Conservation (phyloP, 2,329 filamentous ascomycete genomes). For the Cercospora sp. region DNA sequence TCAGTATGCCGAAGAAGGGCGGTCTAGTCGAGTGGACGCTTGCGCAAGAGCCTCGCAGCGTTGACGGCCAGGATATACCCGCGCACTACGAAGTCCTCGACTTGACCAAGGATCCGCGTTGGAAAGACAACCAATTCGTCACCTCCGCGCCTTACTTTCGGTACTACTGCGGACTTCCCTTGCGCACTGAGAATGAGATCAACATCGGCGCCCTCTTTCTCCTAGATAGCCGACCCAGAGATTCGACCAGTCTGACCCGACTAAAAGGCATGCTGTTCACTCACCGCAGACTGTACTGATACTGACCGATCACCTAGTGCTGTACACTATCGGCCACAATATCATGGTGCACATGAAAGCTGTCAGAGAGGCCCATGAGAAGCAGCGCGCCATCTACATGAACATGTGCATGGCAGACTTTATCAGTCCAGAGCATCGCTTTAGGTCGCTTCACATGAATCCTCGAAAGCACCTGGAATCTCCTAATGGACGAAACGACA, state of each 20-base stretch:
- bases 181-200: conserved; percentile 39
- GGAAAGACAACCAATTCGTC: conserved; percentile 37
- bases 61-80: conserved; percentile 34
- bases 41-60: conserved; percentile 32
- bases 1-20: conserved; percentile 62
- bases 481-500: not conserved
- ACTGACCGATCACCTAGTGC: conserved; percentile 19
- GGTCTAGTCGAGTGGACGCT: conserved; percentile 56
- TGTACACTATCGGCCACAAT: conserved; percentile 51
- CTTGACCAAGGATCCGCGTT: conserved; percentile 35
- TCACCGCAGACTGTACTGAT: not conserved
- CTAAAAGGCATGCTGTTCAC: conserved; percentile 17
- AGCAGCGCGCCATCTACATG: conserved; percentile 31
- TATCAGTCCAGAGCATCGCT: conserved; percentile 27
- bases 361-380: conserved; percentile 40
- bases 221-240: conserved; percentile 58
- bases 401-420: conserved; percentile 34
- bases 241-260: conserved; percentile 30
- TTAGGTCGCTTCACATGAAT: conserved; percentile 22
- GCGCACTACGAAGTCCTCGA: conserved; percentile 42
- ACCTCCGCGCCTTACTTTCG: conserved; percentile 35
- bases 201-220: conserved; percentile 61
- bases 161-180: conserved; percentile 40
- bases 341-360: conserved; percentile 41
- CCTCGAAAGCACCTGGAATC: not conserved